Percentiles rank a stretch among this genome's conserved stretches.
phyloP scores from a whole-genome alignment of 352 stramenopile species.

The Globisporangium paddicum region DNA sequence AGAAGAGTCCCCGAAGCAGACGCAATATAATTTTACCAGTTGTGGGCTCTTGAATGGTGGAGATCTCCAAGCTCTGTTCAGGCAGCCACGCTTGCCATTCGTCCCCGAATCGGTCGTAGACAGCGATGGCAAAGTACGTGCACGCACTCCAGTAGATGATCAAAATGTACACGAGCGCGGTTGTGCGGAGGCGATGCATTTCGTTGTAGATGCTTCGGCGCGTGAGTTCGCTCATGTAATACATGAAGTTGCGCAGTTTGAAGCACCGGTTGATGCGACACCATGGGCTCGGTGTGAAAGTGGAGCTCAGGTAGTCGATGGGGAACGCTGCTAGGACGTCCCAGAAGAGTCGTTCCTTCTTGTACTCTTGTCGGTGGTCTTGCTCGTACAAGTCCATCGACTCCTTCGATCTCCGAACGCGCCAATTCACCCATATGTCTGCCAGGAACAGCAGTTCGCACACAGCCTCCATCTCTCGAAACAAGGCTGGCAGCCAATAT shows the following conservation, averaged over 20 bases:
- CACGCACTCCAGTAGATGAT: constrained; percentile 65
- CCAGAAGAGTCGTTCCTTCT: constrained; percentile 27
- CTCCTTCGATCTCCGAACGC: constrained; percentile 33
- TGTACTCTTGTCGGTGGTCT: constrained; percentile 33
- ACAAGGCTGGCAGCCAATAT: constrained; percentile 19
- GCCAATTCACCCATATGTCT: constrained; percentile 64
- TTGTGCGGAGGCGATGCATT: constrained; percentile 43
- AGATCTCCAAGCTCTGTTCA: constrained; percentile 22
- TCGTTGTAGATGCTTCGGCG: constrained; percentile 57
- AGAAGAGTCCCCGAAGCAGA: constrained; percentile 51
- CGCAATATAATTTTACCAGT: constrained; percentile 20
- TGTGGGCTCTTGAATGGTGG: constrained; percentile 8
- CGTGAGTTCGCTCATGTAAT: constrained; percentile 63
- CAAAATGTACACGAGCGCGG: constrained; percentile 41
- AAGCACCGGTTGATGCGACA: constrained; percentile 41
- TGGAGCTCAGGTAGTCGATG: constrained; percentile 43
- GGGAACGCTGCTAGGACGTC: constrained; percentile 43
- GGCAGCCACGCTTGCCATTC: constrained; percentile 52
- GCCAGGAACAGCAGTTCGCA: constrained; percentile 49
- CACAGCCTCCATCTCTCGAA: constrained; percentile 30
- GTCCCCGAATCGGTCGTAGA: constrained; percentile 35
- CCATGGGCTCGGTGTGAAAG: constrained; percentile 37
- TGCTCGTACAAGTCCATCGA: constrained; percentile 54
- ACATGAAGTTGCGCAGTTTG: constrained; percentile 47
- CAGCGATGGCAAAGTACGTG: constrained; percentile 46